Percentiles rank a stretch among this genome's conserved stretches.
phyloP scores from a whole-genome alignment of 192 early-diverging fungal genomes.

The Coemansia sp. region DNA sequence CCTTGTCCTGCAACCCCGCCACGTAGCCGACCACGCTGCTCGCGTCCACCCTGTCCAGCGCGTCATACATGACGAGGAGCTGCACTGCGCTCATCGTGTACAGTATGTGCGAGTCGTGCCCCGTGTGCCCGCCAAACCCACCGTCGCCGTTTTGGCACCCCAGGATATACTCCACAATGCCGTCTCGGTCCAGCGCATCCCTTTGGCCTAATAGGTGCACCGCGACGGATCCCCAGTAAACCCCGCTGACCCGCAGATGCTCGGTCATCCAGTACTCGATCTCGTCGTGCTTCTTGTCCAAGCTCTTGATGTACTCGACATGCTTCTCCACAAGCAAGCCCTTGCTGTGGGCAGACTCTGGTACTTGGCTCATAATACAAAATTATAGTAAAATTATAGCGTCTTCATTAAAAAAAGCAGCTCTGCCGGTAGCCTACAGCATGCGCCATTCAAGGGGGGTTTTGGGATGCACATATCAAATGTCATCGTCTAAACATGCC shows the following conservation, averaged over 20 bases:
- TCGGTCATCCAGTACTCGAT: conserved; percentile 94
- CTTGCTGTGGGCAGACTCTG: not conserved
- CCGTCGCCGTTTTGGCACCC: conserved; percentile 75
- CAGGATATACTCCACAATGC: conserved; percentile 76
- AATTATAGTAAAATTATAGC: too few relatives aligned
- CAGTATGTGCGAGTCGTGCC: conserved; percentile 87
- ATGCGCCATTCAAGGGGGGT: too few relatives aligned
- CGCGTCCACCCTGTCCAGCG: conserved; percentile 70
- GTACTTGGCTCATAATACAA: not conserved
- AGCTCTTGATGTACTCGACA: conserved; percentile 66
- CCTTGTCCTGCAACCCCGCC: conserved; percentile 55
- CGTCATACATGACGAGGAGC: conserved; percentile 76
- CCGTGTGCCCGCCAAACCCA: conserved; percentile 84
- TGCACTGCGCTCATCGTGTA: conserved; percentile 92
- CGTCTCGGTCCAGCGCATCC: conserved; percentile 65
- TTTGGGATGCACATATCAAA: not conserved
- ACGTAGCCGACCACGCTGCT: conserved; percentile 69
- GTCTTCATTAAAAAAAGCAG: too few relatives aligned
- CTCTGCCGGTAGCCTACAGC: too few relatives aligned
- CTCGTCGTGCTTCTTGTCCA: conserved; percentile 80
- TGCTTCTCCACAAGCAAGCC: conserved; percentile 60
- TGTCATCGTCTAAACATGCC: conserved; percentile 13
- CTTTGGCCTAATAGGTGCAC: conserved; percentile 66
- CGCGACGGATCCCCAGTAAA: conserved; percentile 93
- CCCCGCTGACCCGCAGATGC: conserved; percentile 84